Percentiles rank a stretch among this genome's conserved stretches.
These are phyloP conservation scores for Botryotinia calthae DNA, from an alignment of 2,329 filamentous ascomycete genomes.

Conservation along the genomic window DNA sequence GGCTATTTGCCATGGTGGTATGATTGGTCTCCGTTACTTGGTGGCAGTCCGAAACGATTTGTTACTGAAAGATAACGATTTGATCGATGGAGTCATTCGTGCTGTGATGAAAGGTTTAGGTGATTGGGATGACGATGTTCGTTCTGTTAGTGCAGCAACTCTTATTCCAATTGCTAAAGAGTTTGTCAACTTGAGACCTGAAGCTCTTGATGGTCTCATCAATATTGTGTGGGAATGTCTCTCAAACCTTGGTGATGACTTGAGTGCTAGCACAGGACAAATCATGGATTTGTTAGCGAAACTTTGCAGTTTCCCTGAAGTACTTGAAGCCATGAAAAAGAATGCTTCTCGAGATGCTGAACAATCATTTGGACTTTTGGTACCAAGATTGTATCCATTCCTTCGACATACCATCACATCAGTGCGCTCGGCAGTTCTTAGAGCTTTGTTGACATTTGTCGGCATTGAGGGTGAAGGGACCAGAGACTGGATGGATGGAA, in stretches of 20 bases:
- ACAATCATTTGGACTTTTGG: slow-evolving; percentile 86
- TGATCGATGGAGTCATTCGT: slow-evolving; percentile 89
- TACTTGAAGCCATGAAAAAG: slow-evolving; percentile 87
- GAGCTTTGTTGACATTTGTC: slow-evolving; percentile 89
- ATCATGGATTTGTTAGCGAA: slow-evolving; percentile 98
- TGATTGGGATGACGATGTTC: slow-evolving; percentile 91
- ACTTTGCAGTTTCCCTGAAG: slow-evolving; percentile 89
- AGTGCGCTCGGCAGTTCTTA: slow-evolving; percentile 87
- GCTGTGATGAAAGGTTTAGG: slow-evolving; percentile 94
- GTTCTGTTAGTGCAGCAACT: slow-evolving; percentile 95
- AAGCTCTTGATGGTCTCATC: slow-evolving; percentile 76
- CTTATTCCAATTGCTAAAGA: slow-evolving; percentile 94
- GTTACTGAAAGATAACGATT: slow-evolving; percentile 73
- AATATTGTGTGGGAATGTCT: slow-evolving; percentile 97
- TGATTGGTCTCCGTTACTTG: slow-evolving; percentile 93
- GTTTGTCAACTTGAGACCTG: slow-evolving; percentile 80
- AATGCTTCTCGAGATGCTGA: slow-evolving; percentile 81
- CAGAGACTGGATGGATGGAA: slow-evolving; percentile 89
- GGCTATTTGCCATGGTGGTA: slow-evolving; percentile 96
- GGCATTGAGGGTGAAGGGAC: slow-evolving; percentile 76
- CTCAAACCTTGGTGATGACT: slow-evolving; percentile 92
- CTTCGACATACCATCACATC: slow-evolving; percentile 95
- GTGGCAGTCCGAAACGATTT: slow-evolving; percentile 94
- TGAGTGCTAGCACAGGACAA: slow-evolving; percentile 94
- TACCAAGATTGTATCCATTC: slow-evolving; percentile 93